Percentiles rank a stretch among this genome's conserved stretches.
Conservation (phyloP, 208 protist genomes). For the Crithidia expoeki region DNA sequence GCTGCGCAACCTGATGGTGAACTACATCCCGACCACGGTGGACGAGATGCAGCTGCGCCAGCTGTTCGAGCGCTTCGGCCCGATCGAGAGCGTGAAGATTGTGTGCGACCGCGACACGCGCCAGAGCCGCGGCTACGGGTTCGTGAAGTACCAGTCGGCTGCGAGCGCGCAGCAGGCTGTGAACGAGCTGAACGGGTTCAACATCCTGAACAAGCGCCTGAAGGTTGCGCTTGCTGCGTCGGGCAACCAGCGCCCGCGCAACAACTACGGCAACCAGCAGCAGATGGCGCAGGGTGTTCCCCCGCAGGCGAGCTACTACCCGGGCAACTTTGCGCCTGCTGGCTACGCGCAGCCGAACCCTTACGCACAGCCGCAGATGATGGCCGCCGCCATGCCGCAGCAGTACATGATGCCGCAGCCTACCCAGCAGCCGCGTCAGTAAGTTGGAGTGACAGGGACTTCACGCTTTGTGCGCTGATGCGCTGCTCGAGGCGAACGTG, state of each 20-base stretch:
- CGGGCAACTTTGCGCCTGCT: conserved; percentile 48
- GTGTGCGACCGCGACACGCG: conserved; percentile 85
- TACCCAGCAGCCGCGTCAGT: conserved; percentile 48
- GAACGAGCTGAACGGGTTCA: conserved; percentile 82
- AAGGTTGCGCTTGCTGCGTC: conserved; percentile 83
- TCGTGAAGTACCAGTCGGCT: conserved; percentile 87
- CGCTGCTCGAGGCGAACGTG: background rate
- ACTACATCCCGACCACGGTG: conserved; percentile 89
- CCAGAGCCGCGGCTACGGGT: conserved; percentile 90
- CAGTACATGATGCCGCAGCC: conserved; percentile 58
- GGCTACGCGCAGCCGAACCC: conserved; percentile 67
- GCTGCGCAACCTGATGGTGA: conserved; percentile 89
- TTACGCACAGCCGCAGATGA: conserved; percentile 78
- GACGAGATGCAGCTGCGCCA: conserved; percentile 84
- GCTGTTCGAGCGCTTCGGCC: conserved; percentile 84
- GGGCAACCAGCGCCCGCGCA: conserved; percentile 67
- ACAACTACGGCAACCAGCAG: conserved; percentile 37
- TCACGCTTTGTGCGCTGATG: background rate
- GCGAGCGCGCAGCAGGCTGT: conserved; percentile 81
- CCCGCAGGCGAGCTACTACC: conserved; percentile 56
- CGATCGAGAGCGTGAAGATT: conserved; percentile 90
- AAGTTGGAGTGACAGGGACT: background rate
- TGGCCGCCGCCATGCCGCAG: conserved; percentile 52
- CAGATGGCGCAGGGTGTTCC: conserved; percentile 16
- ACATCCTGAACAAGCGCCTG: conserved; percentile 88